phyloP scores from a whole-genome alignment of 1,284 basidiomycete genomes.

The Marasmius oreades region DNA sequence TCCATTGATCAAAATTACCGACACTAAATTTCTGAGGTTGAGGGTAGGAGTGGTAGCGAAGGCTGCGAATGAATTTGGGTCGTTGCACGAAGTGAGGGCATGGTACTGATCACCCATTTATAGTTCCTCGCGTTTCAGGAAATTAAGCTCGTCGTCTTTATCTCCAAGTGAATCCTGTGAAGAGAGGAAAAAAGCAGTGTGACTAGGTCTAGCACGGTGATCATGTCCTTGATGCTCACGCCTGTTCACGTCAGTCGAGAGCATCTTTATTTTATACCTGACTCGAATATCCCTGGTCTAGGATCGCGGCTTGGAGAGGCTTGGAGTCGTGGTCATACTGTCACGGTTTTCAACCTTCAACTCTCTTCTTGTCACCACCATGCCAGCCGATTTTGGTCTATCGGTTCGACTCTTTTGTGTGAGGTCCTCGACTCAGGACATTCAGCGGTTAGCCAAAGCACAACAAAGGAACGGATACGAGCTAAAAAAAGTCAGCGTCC shows the following conservation, averaged over 20 bases:
- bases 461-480: no score
- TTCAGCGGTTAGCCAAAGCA: no score
- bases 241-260: neutral
- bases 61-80: neutral
- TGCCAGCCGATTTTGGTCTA: no score
- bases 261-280: neutral
- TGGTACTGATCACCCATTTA: neutral
- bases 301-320: neutral
- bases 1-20: neutral
- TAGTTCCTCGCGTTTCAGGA: neutral
- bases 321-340: no score
- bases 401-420: no score
- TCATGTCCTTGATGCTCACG: neutral
- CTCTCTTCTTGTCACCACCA: no score
- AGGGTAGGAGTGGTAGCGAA: neutral
- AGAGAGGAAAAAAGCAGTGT: no score
- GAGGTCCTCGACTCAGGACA: no score
- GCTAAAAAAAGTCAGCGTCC: no score
- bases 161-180: neutral
- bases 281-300: neutral
- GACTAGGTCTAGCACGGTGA: no score
- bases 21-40: neutral
- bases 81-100: neutral
- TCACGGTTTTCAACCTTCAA: no score
- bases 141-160: neutral